These are phyloP conservation scores for Cryptococcus sp. DNA, from an alignment of 1,284 basidiomycete genomes.

Conservation along the genomic window DNA sequence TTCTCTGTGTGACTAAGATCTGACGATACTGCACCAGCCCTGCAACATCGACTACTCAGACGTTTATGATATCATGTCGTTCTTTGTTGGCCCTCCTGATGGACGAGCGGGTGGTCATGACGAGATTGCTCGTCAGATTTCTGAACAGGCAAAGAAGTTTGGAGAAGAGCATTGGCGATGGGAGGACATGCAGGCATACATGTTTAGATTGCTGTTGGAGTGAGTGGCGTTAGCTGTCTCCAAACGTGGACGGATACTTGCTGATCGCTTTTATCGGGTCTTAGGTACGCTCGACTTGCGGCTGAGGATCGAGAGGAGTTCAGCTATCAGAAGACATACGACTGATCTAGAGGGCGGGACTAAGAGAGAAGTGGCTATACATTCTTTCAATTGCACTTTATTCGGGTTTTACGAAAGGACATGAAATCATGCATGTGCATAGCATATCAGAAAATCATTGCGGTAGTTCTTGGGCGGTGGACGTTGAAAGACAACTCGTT, in stretches of 20 bases:
- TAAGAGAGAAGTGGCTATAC: too few relatives aligned
- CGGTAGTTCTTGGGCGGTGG: too few relatives aligned
- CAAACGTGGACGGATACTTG: neutral
- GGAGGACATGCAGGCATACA: constrained; percentile 58
- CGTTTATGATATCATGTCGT: constrained; percentile 56
- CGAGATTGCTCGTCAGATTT: constrained; percentile 53
- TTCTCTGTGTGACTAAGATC: neutral
- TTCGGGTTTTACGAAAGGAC: too few relatives aligned
- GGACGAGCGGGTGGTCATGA: constrained; percentile 49
- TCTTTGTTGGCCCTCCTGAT: constrained; percentile 55
- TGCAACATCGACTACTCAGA: constrained; percentile 57
- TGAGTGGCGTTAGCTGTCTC: constrained; percentile 24
- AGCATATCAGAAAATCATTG: too few relatives aligned
- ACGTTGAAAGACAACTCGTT: too few relatives aligned
- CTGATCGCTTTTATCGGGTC: neutral
- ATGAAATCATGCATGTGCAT: too few relatives aligned
- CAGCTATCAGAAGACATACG: constrained; percentile 28
- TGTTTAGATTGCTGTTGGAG: constrained; percentile 48
- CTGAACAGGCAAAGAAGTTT: constrained; percentile 52
- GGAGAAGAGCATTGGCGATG: constrained; percentile 54
- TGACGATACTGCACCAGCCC: constrained; percentile 35
- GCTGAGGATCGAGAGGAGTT: constrained; percentile 39
- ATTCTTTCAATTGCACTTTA: too few relatives aligned
- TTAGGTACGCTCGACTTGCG: constrained; percentile 33
- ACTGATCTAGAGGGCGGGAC: neutral